A percentile compares a stretch with the other conserved stretches of the same genome.
Evolutionary conservation across 768 basidiomycete species (phyloP).

Genomic region (Leccinum sublutescens): DNA sequence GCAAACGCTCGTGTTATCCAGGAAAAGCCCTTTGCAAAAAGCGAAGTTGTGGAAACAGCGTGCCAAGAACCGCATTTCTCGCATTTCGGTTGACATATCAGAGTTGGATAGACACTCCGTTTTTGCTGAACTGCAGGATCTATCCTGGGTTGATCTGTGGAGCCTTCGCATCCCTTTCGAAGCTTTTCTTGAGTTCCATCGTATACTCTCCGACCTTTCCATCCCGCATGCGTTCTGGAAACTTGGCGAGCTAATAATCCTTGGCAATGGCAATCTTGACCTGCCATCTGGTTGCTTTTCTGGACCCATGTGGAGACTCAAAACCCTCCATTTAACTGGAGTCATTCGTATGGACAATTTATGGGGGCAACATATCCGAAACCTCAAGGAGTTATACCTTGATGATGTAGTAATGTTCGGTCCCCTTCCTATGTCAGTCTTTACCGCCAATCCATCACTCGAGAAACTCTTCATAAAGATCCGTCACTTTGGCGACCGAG

Average conservation of each 20-base stretch:
- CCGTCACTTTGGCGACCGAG: background rate
- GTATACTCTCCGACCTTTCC: conserved; percentile 34
- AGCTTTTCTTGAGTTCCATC: conserved; percentile 15
- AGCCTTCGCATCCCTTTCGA: conserved; percentile 16
- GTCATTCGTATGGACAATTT: conserved; percentile 2
- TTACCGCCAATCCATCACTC: conserved; percentile 25
- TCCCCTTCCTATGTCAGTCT: conserved; percentile 6
- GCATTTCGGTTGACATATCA: conserved; percentile 24
- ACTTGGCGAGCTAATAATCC: conserved; percentile 36
- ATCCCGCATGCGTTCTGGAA: conserved; percentile 31
- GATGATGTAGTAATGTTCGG: background rate
- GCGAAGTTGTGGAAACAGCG: conserved; percentile 56
- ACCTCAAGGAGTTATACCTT: conserved; percentile 21
- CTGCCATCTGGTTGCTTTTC: conserved; percentile 1
- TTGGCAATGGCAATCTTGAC: background rate
- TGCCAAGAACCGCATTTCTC: conserved; percentile 46
- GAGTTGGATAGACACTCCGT: conserved; percentile 15
- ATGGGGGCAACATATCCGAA: conserved; percentile 20
- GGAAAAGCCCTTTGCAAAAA: conserved; percentile 48
- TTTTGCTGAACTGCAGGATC: conserved; percentile 17
- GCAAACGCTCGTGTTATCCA: conserved; percentile 55
- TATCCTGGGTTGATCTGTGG: conserved; percentile 29
- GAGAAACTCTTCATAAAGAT: conserved; percentile 16
- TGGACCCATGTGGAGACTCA: conserved; percentile 25
- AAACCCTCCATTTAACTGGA: conserved; percentile 23